A percentile compares a stretch with the other conserved stretches of the same genome.
Conservation (phyloP, 2,329 filamentous ascomycete species). For the Aspergillus costaricaensis region DNA sequence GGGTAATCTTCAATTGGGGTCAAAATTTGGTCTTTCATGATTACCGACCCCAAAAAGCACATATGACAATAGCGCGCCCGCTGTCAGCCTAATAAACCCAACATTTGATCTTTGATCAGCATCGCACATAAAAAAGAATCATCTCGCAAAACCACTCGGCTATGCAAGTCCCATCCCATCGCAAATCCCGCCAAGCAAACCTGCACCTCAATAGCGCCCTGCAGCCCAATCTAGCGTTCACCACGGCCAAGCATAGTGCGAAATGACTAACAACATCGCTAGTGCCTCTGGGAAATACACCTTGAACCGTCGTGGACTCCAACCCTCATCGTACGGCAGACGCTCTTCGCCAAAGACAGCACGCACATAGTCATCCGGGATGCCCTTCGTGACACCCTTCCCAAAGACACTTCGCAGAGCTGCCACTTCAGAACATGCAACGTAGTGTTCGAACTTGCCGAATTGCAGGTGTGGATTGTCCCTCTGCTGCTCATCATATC, state of each 20-base stretch:
- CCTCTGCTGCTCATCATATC: conserved; percentile 13
- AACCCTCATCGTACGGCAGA: conserved; percentile 20
- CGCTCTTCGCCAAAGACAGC: conserved; percentile 20
- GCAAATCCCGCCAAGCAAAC: not conserved
- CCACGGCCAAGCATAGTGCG: conserved; percentile 19
- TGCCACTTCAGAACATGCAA: conserved; percentile 16
- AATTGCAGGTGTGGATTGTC: conserved; percentile 12
- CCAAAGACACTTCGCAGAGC: conserved; percentile 17
- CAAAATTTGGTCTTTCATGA: too few relatives aligned
- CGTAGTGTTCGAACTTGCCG: conserved; percentile 8
- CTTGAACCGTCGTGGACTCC: conserved; percentile 15
- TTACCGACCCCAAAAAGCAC: too few relatives aligned
- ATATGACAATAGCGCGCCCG: too few relatives aligned
- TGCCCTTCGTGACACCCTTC: conserved; percentile 6
- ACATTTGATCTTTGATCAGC: too few relatives aligned
- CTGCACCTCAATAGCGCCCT: not conserved
- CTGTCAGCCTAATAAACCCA: too few relatives aligned
- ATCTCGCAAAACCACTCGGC: not conserved
- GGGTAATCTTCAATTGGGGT: too few relatives aligned
- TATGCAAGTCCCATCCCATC: not conserved
- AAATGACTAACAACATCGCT: conserved; percentile 10
- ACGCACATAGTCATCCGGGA: conserved; percentile 17
- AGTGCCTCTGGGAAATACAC: conserved; percentile 13
- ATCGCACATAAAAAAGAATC: too few relatives aligned
- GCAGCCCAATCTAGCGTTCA: not conserved